phyloP scores from a whole-genome alignment of 495 filamentous ascomycete genomes.

The Lineolata rhizophorae region DNA sequence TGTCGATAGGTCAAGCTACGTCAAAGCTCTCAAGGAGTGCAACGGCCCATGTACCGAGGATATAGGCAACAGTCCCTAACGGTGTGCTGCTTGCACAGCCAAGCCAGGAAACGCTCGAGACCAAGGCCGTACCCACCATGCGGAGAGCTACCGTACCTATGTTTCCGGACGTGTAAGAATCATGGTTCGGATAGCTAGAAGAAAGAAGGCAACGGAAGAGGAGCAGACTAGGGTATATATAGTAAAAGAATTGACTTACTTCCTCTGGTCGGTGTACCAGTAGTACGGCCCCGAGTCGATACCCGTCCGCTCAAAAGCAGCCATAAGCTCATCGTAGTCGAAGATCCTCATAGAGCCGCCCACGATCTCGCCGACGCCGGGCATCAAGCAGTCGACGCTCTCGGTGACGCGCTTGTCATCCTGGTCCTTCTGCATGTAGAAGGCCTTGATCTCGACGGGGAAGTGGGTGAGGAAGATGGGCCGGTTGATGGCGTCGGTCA shows the following conservation, averaged over 20 bases:
- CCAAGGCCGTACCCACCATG: slow-evolving; percentile 94
- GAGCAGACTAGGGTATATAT: slow-evolving; percentile 2
- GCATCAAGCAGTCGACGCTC: slow-evolving; percentile 91
- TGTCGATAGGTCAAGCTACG: too few relatives aligned
- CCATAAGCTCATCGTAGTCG: slow-evolving; percentile 77
- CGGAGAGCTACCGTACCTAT: slow-evolving; percentile 72
- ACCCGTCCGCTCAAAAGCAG: slow-evolving; percentile 65
- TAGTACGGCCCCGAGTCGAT: slow-evolving; percentile 80
- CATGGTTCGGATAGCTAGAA: slow-evolving; percentile 1
- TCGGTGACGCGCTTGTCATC: slow-evolving; percentile 77
- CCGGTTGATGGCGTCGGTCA: slow-evolving; percentile 89
- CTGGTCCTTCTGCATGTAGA: slow-evolving; percentile 94
- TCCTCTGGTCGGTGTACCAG: slow-evolving; percentile 98
- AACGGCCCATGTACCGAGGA: slow-evolving; percentile 81
- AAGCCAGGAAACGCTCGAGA: slow-evolving; percentile 88
- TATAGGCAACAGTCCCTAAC: slow-evolving; percentile 81
- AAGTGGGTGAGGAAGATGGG: slow-evolving; percentile 97
- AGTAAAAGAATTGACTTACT: slow-evolving; percentile 45
- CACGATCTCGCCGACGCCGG: slow-evolving; percentile 90
- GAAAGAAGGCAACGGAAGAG: slow-evolving; percentile 2
- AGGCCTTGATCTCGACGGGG: slow-evolving; percentile 93
- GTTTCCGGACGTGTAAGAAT: neutral
- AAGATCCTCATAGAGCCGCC: slow-evolving; percentile 95
- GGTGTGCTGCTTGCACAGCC: slow-evolving; percentile 82
- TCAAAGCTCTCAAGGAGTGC: too few relatives aligned